These are phyloP conservation scores for Tuber indicum DNA, from an alignment of 495 filamentous ascomycete species.

Conservation along the genomic window DNA sequence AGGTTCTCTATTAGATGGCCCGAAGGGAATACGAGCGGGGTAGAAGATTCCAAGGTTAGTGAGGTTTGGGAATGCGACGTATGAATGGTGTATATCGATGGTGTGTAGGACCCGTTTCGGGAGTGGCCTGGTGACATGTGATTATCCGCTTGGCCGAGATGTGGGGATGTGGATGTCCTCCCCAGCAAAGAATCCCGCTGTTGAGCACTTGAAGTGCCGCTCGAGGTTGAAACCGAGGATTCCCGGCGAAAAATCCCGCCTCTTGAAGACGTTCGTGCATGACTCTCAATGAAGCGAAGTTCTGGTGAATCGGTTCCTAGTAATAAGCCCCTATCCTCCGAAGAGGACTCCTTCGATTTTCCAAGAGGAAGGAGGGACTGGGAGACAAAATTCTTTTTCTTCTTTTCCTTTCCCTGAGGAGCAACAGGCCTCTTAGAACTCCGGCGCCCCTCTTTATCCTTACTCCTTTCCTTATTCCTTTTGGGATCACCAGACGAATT, in stretches of 20 bases:
- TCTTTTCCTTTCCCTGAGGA: constrained; percentile 16
- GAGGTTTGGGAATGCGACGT: constrained; percentile 61
- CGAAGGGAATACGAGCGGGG: constrained; percentile 60
- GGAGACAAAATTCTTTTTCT: constrained; percentile 10
- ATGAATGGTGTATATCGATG: constrained; percentile 65
- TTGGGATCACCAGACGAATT: background rate
- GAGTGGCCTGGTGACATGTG: constrained; percentile 36
- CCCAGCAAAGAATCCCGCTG: constrained; percentile 15
- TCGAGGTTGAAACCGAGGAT: constrained; percentile 28
- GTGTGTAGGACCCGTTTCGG: constrained; percentile 45
- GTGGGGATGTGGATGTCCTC: constrained; percentile 12
- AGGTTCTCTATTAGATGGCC: constrained; percentile 65
- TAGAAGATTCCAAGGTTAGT: constrained; percentile 55
- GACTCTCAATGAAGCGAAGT: background rate
- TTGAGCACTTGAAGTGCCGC: constrained; percentile 20
- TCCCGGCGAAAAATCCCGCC: constrained; percentile 25
- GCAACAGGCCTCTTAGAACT: background rate
- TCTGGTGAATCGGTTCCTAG: background rate
- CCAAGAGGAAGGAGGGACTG: constrained; percentile 13
- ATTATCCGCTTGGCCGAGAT: constrained; percentile 18
- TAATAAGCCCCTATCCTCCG: background rate
- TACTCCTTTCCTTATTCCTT: background rate
- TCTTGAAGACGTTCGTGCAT: constrained; percentile 12
- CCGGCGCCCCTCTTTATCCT: constrained; percentile 11
- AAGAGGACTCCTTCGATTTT: constrained; percentile 8